These are phyloP conservation scores for Delonix regia DNA, from an alignment of 306 rosid species.

Conservation along the genomic window DNA sequence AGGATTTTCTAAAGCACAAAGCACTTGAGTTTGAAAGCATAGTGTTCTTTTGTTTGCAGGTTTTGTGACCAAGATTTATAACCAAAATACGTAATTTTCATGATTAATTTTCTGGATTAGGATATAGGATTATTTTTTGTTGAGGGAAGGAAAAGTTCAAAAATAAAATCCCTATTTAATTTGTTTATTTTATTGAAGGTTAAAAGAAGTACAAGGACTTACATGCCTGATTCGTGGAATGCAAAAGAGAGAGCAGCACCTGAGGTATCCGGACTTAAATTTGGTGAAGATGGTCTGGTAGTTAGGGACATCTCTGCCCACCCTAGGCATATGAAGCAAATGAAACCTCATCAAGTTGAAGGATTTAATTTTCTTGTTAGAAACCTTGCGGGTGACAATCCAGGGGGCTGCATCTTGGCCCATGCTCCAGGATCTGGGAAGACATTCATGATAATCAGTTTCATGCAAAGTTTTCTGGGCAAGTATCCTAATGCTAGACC, in stretches of 20 bases:
- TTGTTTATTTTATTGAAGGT: constrained; percentile 51
- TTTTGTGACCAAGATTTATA: background rate
- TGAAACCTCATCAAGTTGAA: constrained; percentile 92
- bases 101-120: constrained; percentile 21
- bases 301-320: constrained; percentile 68
- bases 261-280: constrained; percentile 53
- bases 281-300: constrained; percentile 54
- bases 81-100: background rate
- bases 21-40: background rate
- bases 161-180: background rate
- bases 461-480: constrained; percentile 92
- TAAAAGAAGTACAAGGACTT: constrained; percentile 75
- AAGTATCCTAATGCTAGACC: constrained; percentile 89
- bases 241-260: constrained; percentile 46
- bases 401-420: constrained; percentile 95
- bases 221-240: constrained; percentile 63
- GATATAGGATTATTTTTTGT: constrained; percentile 17
- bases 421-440: constrained; percentile 99
- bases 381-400: constrained; percentile 78
- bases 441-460: constrained; percentile 96
- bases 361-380: constrained; percentile 90
- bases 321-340: constrained; percentile 84
- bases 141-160: constrained; percentile 12
- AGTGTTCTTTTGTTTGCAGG: background rate
- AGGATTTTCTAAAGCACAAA: background rate